These are phyloP conservation scores for Ceriops tagal DNA, from an alignment of 345 rosid genomes.

Conservation along the genomic window DNA sequence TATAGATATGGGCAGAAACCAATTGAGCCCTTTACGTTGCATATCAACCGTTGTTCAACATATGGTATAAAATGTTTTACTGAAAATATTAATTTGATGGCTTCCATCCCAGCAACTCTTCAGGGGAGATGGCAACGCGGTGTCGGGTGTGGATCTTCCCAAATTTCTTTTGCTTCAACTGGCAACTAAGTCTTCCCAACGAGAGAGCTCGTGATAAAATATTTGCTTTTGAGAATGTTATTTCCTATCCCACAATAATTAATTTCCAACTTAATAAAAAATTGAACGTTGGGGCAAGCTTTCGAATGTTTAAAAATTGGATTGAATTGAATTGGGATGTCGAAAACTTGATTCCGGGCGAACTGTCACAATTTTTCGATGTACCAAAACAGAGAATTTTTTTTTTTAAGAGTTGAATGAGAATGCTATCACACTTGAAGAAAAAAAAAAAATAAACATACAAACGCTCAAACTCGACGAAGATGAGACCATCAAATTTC, in stretches of 20 bases:
- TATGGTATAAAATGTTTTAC: constrained; percentile 4
- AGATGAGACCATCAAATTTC: too few relatives aligned
- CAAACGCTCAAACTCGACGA: too few relatives aligned
- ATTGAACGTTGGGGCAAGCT: too few relatives aligned
- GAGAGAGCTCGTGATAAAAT: neutral
- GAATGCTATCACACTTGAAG: too few relatives aligned
- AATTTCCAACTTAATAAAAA: too few relatives aligned
- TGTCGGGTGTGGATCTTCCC: constrained; percentile 3
- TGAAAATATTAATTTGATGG: constrained; percentile 27
- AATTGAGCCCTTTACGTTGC: neutral
- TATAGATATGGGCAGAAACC: neutral
- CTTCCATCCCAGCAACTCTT: constrained; percentile 48
- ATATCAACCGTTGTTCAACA: neutral
- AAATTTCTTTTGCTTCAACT: constrained; percentile 28
- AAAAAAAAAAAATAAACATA: too few relatives aligned
- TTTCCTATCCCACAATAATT: constrained; percentile 20
- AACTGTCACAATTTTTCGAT: too few relatives aligned
- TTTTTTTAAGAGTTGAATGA: too few relatives aligned
- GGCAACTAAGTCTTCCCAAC: constrained; percentile 23
- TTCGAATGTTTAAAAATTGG: too few relatives aligned
- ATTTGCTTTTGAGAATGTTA: neutral
- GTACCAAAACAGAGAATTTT: too few relatives aligned
- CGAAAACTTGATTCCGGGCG: too few relatives aligned
- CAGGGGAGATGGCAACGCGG: constrained; percentile 35
- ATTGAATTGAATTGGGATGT: too few relatives aligned